A percentile compares a stretch with the other conserved stretches of the same genome.
phyloP scores from a whole-genome alignment of 2,329 filamentous ascomycete genomes.

The Didymella pomorum region DNA sequence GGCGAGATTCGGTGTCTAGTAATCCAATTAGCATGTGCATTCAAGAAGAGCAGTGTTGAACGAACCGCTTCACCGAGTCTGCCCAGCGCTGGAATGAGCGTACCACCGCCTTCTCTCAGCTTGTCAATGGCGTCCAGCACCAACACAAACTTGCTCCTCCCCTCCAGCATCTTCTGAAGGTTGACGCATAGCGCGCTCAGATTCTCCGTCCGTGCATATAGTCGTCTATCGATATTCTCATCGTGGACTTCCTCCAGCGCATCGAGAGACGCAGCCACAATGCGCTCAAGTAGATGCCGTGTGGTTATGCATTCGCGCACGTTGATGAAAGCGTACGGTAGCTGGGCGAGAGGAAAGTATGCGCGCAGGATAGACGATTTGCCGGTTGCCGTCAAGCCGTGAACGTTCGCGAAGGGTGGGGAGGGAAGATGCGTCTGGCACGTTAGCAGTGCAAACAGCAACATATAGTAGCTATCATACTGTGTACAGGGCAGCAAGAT shows the following conservation, averaged over 20 bases:
- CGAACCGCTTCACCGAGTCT: slow-evolving; percentile 81
- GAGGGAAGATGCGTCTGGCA: slow-evolving; percentile 70
- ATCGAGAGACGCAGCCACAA: slow-evolving; percentile 62
- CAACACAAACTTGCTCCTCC: slow-evolving; percentile 72
- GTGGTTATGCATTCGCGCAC: slow-evolving; percentile 80
- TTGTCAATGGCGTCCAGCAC: slow-evolving; percentile 89
- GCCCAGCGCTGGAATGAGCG: slow-evolving; percentile 80
- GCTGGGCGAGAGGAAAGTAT: slow-evolving; percentile 62
- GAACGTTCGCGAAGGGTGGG: slow-evolving; percentile 76
- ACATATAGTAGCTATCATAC: slow-evolving; percentile 35
- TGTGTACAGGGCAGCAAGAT: slow-evolving; percentile 56
- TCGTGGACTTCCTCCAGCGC: slow-evolving; percentile 53
- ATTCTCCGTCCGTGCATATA: slow-evolving; percentile 76
- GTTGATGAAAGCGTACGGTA: slow-evolving; percentile 69
- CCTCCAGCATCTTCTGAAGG: slow-evolving; percentile 69
- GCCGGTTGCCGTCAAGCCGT: slow-evolving; percentile 87
- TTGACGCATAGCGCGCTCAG: slow-evolving; percentile 78
- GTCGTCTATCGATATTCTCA: slow-evolving; percentile 49
- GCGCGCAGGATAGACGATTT: slow-evolving; percentile 76
- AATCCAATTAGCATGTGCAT: slow-evolving; percentile 6
- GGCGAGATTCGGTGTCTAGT: slow-evolving; percentile 78
- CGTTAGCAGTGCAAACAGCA: slow-evolving; percentile 25
- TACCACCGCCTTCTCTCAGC: slow-evolving; percentile 80
- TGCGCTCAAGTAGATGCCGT: slow-evolving; percentile 78
- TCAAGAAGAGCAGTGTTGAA: slow-evolving; percentile 3